phyloP scores from a whole-genome alignment of 768 basidiomycete genomes.

The Boletus sp. region DNA sequence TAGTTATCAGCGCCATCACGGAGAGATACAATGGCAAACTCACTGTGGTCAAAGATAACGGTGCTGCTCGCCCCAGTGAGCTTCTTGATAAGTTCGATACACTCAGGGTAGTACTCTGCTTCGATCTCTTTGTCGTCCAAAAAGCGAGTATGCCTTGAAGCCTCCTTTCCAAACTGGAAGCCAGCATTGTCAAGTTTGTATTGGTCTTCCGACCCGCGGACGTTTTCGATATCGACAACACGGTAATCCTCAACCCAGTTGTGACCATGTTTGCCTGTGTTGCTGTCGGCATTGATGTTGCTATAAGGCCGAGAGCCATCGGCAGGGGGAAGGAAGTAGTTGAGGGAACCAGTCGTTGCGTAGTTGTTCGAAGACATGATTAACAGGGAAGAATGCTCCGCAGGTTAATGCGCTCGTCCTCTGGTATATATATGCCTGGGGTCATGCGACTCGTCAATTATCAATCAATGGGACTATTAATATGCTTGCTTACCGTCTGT shows the following conservation, averaged over 20 bases:
- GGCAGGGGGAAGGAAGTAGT: conserved; percentile 15
- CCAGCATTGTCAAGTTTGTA: conserved; percentile 34
- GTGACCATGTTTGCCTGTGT: conserved; percentile 5
- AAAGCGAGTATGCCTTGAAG: conserved; percentile 31
- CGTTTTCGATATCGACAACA: conserved; percentile 28
- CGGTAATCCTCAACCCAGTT: conserved; percentile 23
- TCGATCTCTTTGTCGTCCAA: conserved; percentile 34
- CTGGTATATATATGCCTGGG: conserved; percentile 27
- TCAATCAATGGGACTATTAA: background rate
- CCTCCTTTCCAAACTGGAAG: conserved; percentile 32
- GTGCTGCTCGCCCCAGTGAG: conserved; percentile 37
- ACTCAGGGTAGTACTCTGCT: conserved; percentile 40
- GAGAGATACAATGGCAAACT: background rate
- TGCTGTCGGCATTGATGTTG: conserved; percentile 17
- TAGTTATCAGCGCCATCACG: background rate
- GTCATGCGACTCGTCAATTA: background rate
- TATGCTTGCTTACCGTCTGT: background rate
- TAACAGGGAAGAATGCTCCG: conserved; percentile 11
- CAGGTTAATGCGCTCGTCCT: conserved; percentile 16
- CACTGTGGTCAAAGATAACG: conserved; percentile 43
- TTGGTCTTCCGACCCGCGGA: conserved; percentile 33
- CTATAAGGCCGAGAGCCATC: conserved; percentile 19
- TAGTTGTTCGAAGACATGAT: conserved; percentile 14
- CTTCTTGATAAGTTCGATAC: conserved; percentile 35
- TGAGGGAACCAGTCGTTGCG: conserved; percentile 16